Percentiles rank a stretch among this genome's conserved stretches.
Evolutionary conservation across 2,329 filamentous ascomycete species (phyloP).

Genomic region (Epichloe sp.): DNA sequence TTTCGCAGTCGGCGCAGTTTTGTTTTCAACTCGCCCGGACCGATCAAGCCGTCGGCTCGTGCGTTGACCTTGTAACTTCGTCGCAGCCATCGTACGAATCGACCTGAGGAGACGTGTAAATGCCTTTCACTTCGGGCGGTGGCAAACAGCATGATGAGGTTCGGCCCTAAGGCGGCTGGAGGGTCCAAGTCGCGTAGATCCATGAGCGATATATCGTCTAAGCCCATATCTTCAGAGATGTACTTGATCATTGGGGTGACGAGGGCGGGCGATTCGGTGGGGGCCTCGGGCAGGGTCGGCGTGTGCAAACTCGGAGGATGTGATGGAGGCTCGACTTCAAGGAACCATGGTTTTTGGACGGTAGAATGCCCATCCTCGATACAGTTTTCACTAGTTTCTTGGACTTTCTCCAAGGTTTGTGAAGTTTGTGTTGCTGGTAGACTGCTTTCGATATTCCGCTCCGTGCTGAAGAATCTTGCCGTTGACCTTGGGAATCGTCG

Average conservation of each 20-base stretch:
- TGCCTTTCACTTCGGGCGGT: conserved; percentile 89
- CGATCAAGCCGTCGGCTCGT: conserved; percentile 75
- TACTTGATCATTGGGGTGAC: conserved; percentile 63
- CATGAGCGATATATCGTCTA: conserved; percentile 68
- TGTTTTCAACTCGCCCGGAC: conserved; percentile 80
- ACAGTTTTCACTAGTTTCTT: conserved; percentile 13
- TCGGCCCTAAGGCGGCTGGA: conserved; percentile 73
- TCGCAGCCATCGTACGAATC: conserved; percentile 77
- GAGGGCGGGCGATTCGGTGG: conserved; percentile 56
- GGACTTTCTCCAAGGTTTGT: conserved; percentile 12
- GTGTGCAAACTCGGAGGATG: conserved; percentile 36
- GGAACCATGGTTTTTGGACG: conserved; percentile 61
- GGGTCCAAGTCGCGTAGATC: conserved; percentile 79
- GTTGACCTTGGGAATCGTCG: conserved; percentile 10
- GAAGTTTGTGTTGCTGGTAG: conserved; percentile 8
- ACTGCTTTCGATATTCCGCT: conserved; percentile 7
- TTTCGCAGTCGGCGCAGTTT: conserved; percentile 71
- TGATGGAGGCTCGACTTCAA: conserved; percentile 53
- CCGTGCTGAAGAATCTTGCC: conserved; percentile 13
- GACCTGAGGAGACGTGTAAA: conserved; percentile 78
- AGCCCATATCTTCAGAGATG: conserved; percentile 69
- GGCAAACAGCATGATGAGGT: conserved; percentile 83
- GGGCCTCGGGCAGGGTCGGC: conserved; percentile 39
- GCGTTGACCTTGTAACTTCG: conserved; percentile 59
- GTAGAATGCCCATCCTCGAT: background rate